These are phyloP conservation scores for Phaffomyces opuntiae DNA, from an alignment of 805 yeast genomes.

Conservation along the genomic window DNA sequence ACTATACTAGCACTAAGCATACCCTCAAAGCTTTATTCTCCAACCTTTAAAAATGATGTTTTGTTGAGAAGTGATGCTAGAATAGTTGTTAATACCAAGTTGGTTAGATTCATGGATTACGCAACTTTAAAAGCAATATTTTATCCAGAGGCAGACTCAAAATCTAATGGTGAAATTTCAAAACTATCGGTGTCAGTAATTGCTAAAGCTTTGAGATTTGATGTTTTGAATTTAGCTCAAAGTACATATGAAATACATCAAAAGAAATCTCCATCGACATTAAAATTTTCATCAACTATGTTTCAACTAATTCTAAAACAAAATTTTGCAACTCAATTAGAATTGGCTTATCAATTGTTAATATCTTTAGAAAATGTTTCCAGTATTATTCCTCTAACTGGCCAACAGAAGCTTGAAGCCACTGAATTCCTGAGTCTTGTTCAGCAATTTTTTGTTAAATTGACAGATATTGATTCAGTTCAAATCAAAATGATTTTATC, in stretches of 20 bases:
- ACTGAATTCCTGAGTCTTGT: slow-evolving; percentile 23
- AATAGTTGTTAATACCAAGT: slow-evolving; percentile 34
- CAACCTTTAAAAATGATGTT: slow-evolving; percentile 30
- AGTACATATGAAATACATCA: slow-evolving; percentile 30
- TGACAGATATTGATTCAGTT: slow-evolving; percentile 32
- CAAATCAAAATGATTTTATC: slow-evolving; percentile 33
- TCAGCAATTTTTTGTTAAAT: slow-evolving; percentile 31
- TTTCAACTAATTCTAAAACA: slow-evolving; percentile 24
- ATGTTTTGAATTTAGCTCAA: slow-evolving; percentile 37
- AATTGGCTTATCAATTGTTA: slow-evolving; percentile 18
- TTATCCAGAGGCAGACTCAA: slow-evolving; percentile 22
- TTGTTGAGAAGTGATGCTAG: slow-evolving; percentile 44
- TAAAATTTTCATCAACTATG: slow-evolving; percentile 23
- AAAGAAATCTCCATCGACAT: slow-evolving; percentile 24
- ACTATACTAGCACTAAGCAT: slow-evolving; percentile 8
- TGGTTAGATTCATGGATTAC: slow-evolving; percentile 26
- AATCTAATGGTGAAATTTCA: slow-evolving; percentile 25
- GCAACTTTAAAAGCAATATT: slow-evolving; percentile 24
- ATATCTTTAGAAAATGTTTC: slow-evolving; percentile 23
- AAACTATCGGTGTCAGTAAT: slow-evolving; percentile 32
- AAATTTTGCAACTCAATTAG: slow-evolving; percentile 17
- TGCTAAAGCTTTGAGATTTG: slow-evolving; percentile 37
- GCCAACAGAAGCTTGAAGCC: slow-evolving; percentile 23
- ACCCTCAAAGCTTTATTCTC: slow-evolving; percentile 14
- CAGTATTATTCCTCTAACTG: slow-evolving; percentile 21